phyloP scores from a whole-genome alignment of 225 moss, liverwort and hornwort species.

The Pseudisothecium myosuroides region DNA sequence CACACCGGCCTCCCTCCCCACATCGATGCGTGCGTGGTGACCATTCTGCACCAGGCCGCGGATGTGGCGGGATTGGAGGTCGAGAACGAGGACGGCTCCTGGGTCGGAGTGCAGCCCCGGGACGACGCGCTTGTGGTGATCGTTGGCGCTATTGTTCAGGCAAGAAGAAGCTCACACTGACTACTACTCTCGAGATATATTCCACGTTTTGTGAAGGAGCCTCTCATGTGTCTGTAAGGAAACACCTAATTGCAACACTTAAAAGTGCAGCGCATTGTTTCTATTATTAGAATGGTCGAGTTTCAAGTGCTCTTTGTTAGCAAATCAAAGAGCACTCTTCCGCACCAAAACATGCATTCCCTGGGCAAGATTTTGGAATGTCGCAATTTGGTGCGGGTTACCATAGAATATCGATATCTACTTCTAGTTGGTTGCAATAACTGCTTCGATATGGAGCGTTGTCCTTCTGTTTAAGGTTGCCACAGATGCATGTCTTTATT shows the following conservation, averaged over 20 bases:
- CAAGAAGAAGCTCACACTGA: background rate
- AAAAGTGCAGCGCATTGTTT: background rate
- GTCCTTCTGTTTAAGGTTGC: background rate
- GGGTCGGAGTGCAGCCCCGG: background rate
- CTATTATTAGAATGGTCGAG: background rate
- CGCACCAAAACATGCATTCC: background rate
- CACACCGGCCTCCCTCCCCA: background rate
- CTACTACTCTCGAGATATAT: background rate
- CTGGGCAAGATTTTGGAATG: background rate
- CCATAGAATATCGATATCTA: background rate
- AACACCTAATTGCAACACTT: background rate
- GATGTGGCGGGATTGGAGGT: background rate
- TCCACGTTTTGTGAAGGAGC: background rate
- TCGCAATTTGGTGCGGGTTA: background rate
- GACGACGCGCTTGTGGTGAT: background rate
- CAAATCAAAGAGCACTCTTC: background rate
- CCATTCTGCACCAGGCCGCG: background rate
- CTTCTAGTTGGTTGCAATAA: background rate
- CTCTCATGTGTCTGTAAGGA: background rate
- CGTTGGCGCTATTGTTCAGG: background rate
- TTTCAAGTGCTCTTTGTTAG: background rate
- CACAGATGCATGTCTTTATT: background rate
- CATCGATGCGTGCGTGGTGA: background rate
- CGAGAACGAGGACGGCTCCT: background rate
- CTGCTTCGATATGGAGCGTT: background rate